Percentiles rank a stretch among this genome's conserved stretches.
These are phyloP conservation scores for Aspergillus japonicus DNA, from an alignment of 2,329 filamentous ascomycete species.

Conservation along the genomic window DNA sequence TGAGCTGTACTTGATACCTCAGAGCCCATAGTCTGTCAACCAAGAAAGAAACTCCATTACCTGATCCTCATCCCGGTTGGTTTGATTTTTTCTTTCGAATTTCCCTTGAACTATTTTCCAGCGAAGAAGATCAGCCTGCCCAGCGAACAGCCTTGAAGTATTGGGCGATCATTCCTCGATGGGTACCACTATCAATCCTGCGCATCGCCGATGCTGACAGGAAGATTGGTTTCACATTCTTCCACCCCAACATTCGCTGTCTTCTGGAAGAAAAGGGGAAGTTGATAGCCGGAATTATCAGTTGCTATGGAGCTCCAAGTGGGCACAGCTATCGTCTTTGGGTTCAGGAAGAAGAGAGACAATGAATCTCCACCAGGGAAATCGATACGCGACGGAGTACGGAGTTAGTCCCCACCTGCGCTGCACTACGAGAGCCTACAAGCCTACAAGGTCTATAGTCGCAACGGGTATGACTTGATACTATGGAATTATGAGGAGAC, in stretches of 20 bases:
- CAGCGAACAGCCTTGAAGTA: conserved; percentile 11
- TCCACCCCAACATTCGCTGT: neutral
- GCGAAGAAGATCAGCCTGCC: neutral
- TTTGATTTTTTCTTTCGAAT: neutral
- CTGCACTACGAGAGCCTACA: neutral
- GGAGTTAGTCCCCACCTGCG: conserved; percentile 5
- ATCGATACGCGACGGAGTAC: conserved; percentile 13
- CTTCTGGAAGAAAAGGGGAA: conserved; percentile 10
- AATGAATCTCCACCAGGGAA: conserved; percentile 15
- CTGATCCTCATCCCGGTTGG: neutral
- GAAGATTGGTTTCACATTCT: conserved; percentile 15
- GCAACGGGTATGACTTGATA: neutral
- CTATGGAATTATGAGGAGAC: conserved; percentile 4
- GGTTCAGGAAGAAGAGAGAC: neutral
- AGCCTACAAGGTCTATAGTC: neutral
- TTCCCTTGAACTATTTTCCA: neutral
- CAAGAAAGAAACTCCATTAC: neutral
- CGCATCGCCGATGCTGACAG: conserved; percentile 7
- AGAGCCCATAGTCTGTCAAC: neutral
- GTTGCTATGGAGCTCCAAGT: conserved; percentile 5
- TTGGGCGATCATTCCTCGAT: conserved; percentile 22
- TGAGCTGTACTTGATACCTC: neutral
- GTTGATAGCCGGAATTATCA: neutral
- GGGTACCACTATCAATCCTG: conserved; percentile 18
- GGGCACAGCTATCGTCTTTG: conserved; percentile 1